A percentile compares a stretch with the other conserved stretches of the same genome.
Conservation (phyloP, 108 stramenopile species). For the Craspedostauros australis region DNA sequence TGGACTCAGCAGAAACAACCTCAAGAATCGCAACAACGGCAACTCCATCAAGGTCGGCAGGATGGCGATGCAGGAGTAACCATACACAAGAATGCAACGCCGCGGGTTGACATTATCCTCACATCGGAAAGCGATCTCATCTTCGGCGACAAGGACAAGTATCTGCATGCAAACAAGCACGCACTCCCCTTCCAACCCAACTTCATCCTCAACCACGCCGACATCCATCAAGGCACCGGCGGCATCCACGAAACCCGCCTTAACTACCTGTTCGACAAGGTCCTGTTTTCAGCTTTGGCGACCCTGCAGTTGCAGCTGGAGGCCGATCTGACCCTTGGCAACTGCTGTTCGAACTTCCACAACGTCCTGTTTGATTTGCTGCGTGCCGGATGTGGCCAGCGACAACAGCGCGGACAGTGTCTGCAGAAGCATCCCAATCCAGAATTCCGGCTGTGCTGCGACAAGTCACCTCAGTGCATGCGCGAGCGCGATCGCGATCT, state of each 20-base stretch:
- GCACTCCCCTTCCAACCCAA: constrained; percentile 13
- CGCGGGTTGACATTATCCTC: constrained; percentile 17
- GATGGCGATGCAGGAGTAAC: not conserved
- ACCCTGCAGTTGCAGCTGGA: constrained; percentile 20
- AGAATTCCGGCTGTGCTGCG: constrained; percentile 41
- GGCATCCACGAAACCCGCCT: not conserved
- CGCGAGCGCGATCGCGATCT: no score
- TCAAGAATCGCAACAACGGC: not conserved
- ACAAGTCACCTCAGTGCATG: no score
- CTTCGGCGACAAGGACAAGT: constrained; percentile 8
- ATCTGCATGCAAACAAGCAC: not conserved
- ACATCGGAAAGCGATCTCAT: constrained; percentile 32
- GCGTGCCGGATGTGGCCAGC: constrained; percentile 9
- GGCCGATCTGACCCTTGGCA: constrained; percentile 12
- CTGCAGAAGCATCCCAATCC: constrained; percentile 35
- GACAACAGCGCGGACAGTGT: constrained; percentile 22
- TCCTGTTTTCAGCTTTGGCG: constrained; percentile 10
- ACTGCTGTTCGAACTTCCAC: constrained; percentile 31
- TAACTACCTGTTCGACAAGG: constrained; percentile 12
- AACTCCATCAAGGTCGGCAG: not conserved
- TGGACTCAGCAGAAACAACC: constrained; percentile 6
- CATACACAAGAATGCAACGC: not conserved
- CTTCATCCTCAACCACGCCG: constrained; percentile 27
- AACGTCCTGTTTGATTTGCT: constrained; percentile 12
- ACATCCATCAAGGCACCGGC: constrained; percentile 32